phyloP scores from a whole-genome alignment of 495 filamentous ascomycete genomes.

The Talaromyces liani region DNA sequence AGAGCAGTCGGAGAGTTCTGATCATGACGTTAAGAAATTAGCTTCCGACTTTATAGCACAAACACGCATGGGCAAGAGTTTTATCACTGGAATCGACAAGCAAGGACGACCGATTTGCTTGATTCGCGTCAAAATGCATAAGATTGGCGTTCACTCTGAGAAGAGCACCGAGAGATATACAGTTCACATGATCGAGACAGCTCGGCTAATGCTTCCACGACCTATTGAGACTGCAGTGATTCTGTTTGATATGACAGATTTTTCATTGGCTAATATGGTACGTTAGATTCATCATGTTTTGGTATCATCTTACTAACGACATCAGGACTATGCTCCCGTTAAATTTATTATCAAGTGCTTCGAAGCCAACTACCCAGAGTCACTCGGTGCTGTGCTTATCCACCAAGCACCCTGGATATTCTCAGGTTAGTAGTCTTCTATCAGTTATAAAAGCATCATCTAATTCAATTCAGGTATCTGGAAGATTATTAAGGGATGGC shows the following conservation, averaged over 20 bases:
- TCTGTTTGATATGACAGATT: slow-evolving; percentile 92
- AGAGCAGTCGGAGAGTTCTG: slow-evolving; percentile 47
- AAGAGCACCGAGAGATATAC: slow-evolving; percentile 79
- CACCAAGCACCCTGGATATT: slow-evolving; percentile 98
- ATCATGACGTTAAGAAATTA: slow-evolving; percentile 52
- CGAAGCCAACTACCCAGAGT: slow-evolving; percentile 97
- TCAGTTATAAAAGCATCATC: slow-evolving; percentile 10
- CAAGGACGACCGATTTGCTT: slow-evolving; percentile 80
- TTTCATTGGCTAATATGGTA: slow-evolving; percentile 92
- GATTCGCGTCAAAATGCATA: slow-evolving; percentile 76
- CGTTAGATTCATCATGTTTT: slow-evolving; percentile 8
- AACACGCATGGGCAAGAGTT: slow-evolving; percentile 89
- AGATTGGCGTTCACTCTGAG: slow-evolving; percentile 72
- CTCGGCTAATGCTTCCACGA: slow-evolving; percentile 67
- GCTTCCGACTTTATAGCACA: slow-evolving; percentile 80
- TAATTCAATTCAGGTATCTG: slow-evolving; percentile 52
- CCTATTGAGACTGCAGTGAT: slow-evolving; percentile 90
- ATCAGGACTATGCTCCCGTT: slow-evolving; percentile 84
- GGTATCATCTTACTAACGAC: neutral
- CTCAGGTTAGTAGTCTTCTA: slow-evolving; percentile 51
- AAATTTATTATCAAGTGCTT: slow-evolving; percentile 99
- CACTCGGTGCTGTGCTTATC: slow-evolving; percentile 83
- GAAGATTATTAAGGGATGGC: slow-evolving; percentile 92
- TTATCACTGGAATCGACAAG: slow-evolving; percentile 81
- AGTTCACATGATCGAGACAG: slow-evolving; percentile 90